Evolutionary conservation across 2,329 filamentous ascomycete genomes (phyloP).

Genomic region (Calonectria ilicicola): DNA sequence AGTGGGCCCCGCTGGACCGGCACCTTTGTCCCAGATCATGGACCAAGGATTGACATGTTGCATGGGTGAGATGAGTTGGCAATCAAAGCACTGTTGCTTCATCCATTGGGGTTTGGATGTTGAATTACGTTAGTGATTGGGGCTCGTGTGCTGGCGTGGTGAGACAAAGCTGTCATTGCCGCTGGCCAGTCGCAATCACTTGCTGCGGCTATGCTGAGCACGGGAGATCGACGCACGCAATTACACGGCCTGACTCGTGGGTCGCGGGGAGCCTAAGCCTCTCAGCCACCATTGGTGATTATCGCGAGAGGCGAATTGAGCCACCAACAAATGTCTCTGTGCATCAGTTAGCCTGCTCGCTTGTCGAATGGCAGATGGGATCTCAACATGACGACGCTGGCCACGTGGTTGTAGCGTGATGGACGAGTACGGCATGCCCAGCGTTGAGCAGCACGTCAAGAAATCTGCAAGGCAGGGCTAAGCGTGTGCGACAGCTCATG

Average conservation of each 20-base stretch:
- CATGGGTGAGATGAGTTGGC: slow-evolving; percentile 10
- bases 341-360: slow-evolving; percentile 15
- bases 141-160: not conserved
- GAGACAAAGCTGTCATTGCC: not conserved
- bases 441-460: not conserved
- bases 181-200: slow-evolving; percentile 11
- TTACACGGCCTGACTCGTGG: slow-evolving; percentile 37
- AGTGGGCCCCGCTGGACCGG: not conserved
- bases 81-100: slow-evolving; percentile 6
- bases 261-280: slow-evolving; percentile 18
- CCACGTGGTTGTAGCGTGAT: slow-evolving; percentile 43
- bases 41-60: not conserved
- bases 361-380: slow-evolving; percentile 26
- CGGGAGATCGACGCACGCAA: slow-evolving; percentile 44
- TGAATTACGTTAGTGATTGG: not conserved
- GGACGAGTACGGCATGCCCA: slow-evolving; percentile 13
- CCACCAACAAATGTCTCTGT: slow-evolving; percentile 25
- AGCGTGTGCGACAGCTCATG: slow-evolving; percentile 4
- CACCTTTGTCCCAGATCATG: slow-evolving; percentile 9
- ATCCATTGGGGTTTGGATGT: not conserved
- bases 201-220: slow-evolving; percentile 18
- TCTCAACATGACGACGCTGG: slow-evolving; percentile 26
- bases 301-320: slow-evolving; percentile 17
- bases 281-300: slow-evolving; percentile 24
- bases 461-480: slow-evolving; percentile 15